Conservation (phyloP, 2,329 filamentous ascomycete species). For the Fusarium nygamai region DNA sequence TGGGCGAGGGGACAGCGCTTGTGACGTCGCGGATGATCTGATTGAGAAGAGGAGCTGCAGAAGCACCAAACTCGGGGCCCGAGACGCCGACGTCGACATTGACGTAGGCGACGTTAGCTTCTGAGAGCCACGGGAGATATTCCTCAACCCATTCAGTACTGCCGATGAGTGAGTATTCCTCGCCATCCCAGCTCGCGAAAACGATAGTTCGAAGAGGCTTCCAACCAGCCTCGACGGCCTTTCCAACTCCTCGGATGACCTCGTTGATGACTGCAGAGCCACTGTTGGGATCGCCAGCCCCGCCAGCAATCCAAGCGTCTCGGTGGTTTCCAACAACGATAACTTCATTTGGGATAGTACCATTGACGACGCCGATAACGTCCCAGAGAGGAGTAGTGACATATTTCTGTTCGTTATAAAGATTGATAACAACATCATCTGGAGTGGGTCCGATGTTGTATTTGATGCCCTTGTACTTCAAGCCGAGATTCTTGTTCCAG, state of each 20-base stretch:
- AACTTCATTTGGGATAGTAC: conserved; percentile 84
- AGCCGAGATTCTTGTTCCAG: conserved; percentile 77
- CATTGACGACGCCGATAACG: conserved; percentile 91
- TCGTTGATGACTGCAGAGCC: conserved; percentile 84
- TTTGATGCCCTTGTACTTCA: conserved; percentile 81
- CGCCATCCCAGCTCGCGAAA: conserved; percentile 84
- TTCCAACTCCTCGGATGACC: conserved; percentile 77
- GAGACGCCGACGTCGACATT: conserved; percentile 83
- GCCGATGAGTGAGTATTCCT: conserved; percentile 87
- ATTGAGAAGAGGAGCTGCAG: conserved; percentile 80
- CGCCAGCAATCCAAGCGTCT: conserved; percentile 90
- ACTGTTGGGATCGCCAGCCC: conserved; percentile 83
- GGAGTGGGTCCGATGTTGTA: conserved; percentile 90
- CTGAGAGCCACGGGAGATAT: conserved; percentile 81
- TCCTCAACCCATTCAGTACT: conserved; percentile 96
- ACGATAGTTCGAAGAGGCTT: conserved; percentile 85
- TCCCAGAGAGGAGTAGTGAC: conserved; percentile 87
- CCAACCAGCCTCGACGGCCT: conserved; percentile 69
- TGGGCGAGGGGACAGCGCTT: conserved; percentile 72
- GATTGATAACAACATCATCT: conserved; percentile 74
- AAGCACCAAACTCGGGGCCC: conserved; percentile 70
- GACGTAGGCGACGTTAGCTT: conserved; percentile 80
- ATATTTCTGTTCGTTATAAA: conserved; percentile 84
- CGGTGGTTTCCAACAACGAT: conserved; percentile 92
- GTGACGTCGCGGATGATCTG: conserved; percentile 76